Conservation (phyloP, 106 monocot species). For the Triglochin maritima region DNA sequence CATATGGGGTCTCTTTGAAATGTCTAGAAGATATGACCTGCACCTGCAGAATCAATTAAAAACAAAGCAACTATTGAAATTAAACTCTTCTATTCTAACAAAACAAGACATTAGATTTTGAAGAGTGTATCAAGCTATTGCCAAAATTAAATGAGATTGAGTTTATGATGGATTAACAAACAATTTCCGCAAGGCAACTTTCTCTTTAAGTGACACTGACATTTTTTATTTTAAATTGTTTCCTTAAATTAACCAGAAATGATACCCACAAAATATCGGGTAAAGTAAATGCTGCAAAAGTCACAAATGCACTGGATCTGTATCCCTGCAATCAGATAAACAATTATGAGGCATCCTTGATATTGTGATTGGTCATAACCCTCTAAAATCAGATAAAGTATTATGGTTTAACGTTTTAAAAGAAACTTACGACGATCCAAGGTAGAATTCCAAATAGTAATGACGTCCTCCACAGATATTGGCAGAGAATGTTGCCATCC, state of each 20-base stretch:
- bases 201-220: too few species aligned
- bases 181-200: neutral
- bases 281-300: slow-evolving; percentile 31
- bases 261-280: slow-evolving; percentile 61
- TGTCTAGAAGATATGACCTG: slow-evolving; percentile 20
- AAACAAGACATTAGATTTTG: neutral
- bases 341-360: neutral
- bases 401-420: neutral
- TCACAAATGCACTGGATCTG: slow-evolving; percentile 16
- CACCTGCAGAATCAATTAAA: slow-evolving; percentile 24
- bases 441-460: slow-evolving; percentile 44
- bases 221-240: too few species aligned
- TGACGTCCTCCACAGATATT: slow-evolving; percentile 20
- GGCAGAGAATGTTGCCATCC: slow-evolving; percentile 1
- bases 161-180: neutral
- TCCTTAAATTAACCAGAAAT: neutral
- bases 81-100: neutral
- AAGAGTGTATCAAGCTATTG: neutral
- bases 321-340: slow-evolving; percentile 34
- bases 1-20: slow-evolving; percentile 41
- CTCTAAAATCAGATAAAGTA: neutral
- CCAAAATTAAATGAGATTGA: neutral
- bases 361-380: neutral
- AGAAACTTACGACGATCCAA: slow-evolving; percentile 33
- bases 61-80: neutral